Percentiles rank a stretch among this genome's conserved stretches.
Conservation (phyloP, 2,329 filamentous ascomycete genomes). For the Pseudocercospora fijiensis region DNA sequence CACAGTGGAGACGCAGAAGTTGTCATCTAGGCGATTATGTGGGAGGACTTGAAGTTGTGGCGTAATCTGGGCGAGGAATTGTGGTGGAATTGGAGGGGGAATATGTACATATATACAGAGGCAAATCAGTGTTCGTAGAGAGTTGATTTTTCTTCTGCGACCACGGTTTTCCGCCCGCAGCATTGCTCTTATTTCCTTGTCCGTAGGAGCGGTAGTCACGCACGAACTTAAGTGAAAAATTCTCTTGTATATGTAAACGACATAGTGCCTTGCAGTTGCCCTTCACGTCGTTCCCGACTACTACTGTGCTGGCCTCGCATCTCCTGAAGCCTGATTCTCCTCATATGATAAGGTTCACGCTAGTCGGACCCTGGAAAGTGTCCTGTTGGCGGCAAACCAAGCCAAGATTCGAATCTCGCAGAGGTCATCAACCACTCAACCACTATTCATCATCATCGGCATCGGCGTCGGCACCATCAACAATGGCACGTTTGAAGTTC, state of each 20-base stretch:
- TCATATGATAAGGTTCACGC: not conserved
- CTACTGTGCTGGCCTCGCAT: too few relatives aligned
- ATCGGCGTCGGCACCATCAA: not conserved
- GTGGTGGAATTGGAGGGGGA: conserved; percentile 53
- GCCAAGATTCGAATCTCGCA: too few relatives aligned
- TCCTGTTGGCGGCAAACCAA: not conserved
- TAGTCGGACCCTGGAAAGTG: not conserved
- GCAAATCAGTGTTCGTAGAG: too few relatives aligned
- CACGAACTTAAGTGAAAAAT: too few relatives aligned
- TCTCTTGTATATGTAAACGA: not conserved
- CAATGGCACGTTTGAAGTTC: conserved; percentile 17
- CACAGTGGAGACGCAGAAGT: conserved; percentile 53
- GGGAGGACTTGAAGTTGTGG: conserved; percentile 66
- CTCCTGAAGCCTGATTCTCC: too few relatives aligned
- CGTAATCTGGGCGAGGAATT: conserved; percentile 69
- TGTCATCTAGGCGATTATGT: conserved; percentile 54
- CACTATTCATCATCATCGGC: not conserved
- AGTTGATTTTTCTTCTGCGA: too few relatives aligned
- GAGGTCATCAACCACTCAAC: not conserved
- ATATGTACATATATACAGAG: not conserved
- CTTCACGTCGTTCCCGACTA: not conserved
- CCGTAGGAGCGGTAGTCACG: too few relatives aligned
- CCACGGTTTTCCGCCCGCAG: too few relatives aligned
- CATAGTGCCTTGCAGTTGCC: not conserved
- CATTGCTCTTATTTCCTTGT: too few relatives aligned